Base-by-base conservation (phyloP, 371 early-diverging fungal species). In the Rhizopus delemar region DNA sequence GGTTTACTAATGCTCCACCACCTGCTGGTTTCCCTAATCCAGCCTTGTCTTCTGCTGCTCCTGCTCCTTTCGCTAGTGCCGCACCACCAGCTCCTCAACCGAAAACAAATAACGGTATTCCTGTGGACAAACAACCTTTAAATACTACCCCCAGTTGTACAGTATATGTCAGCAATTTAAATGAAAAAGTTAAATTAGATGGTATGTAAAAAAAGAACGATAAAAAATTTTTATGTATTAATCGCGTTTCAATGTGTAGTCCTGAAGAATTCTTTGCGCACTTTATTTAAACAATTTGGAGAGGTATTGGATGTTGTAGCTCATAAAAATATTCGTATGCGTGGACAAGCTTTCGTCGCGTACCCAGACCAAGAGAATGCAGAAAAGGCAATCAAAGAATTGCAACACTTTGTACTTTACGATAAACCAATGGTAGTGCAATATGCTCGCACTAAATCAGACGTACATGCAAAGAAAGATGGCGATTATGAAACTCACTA, bases 361-460 rank as follows among this genome's bases (percentile, higher is more conserved):
- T 93, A 81, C 57, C 74, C 75, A 50, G 66, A 81, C 11, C 71
- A 73, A 16, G 91, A 89, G 16, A 61, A 74, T 29, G 93, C 93
- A 6, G 81, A 86, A 13, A 87, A 88, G 13, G 96, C 97, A 3
- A 76, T 95, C 50, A 79, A 93, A 56, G 88, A 90, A 51, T 74
- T 95, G 22, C 93, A 95, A 63, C 90, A 91, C 13, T 91, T 91
- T 60, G 78, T 85, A 1, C 74, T 97, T 43, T 93, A 90, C 56
- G 89, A 87, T 33, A 88, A 88, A 35, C 86, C 91, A 0, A 84
- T 98, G 87, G 94, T 93, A 70, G 83, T 95, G 28, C 89, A 90
- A 66, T 96, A 87, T 71, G 86, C 94, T n/a, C 82, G 84, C 66
- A 78, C 81, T 52, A 92, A 86, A 71, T 94, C 95, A 11, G 91